phyloP scores from a whole-genome alignment of 225 moss, liverwort and hornwort species.

The Physcomitrium patens region DNA sequence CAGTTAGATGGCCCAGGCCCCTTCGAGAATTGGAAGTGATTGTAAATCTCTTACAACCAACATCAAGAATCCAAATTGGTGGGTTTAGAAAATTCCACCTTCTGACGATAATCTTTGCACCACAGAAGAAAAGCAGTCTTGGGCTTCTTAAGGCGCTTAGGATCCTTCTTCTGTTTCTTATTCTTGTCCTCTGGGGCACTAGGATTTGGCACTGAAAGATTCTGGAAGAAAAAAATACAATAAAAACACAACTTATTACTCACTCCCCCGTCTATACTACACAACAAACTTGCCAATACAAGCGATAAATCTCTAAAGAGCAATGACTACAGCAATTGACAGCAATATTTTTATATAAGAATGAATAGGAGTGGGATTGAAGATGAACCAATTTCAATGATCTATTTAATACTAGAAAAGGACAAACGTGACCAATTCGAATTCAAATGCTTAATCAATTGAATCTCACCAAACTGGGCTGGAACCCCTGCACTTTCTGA shows the following conservation, averaged over 20 bases:
- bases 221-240: too few relatives aligned
- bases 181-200: slow-evolving; percentile 48
- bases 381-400: background rate
- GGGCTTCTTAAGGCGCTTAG: slow-evolving; percentile 68
- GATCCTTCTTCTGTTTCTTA: slow-evolving; percentile 65
- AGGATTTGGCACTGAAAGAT: slow-evolving; percentile 39
- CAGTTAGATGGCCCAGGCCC: background rate
- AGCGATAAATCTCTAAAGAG: background rate
- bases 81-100: slow-evolving; percentile 28
- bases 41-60: background rate
- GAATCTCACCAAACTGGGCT: slow-evolving; percentile 64
- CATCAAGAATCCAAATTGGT: background rate
- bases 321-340: background rate
- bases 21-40: background rate
- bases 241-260: too few relatives aligned
- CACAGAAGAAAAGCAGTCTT: slow-evolving; percentile 78
- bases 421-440: too few relatives aligned
- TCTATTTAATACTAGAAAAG: too few relatives aligned
- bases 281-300: background rate
- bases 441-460: background rate
- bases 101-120: slow-evolving; percentile 81
- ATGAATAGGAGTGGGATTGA: background rate
- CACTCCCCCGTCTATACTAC: background rate
- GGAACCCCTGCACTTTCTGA: slow-evolving; percentile 77
- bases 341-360: too few relatives aligned